Evolutionary conservation across 305 asterid genomes (phyloP).

Genomic region (Petunia hybrid): DNA sequence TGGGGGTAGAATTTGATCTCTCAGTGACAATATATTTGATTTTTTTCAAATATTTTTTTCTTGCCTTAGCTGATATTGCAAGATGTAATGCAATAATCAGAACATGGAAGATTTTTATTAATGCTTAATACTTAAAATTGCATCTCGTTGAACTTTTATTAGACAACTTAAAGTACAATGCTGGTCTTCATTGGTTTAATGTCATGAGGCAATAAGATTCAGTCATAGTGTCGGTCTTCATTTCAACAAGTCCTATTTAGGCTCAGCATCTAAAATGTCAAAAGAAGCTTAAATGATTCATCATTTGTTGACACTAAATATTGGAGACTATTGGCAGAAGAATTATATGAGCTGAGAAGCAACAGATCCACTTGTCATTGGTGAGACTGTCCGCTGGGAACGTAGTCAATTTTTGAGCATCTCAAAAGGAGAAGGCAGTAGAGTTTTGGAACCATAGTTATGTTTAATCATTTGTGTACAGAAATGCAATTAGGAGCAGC

Average conservation of each 20-base stretch:
- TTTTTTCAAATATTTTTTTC: slow-evolving; percentile 12
- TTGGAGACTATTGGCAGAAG: not conserved
- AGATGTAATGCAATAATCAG: not conserved
- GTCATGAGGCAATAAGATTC: not conserved
- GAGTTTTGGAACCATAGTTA: not conserved
- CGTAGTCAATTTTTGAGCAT: not conserved
- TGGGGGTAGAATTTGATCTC: not conserved
- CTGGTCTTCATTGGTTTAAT: not conserved
- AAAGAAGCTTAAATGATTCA: not conserved
- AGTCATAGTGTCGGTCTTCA: not conserved
- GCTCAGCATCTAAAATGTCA: not conserved
- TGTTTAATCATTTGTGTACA: slow-evolving; percentile 14
- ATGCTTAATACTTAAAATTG: not conserved
- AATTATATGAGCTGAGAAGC: slow-evolving; percentile 4
- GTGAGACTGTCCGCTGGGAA: not conserved
- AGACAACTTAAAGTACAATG: not conserved
- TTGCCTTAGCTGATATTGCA: not conserved
- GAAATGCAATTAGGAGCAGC: not conserved
- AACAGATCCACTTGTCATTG: not conserved
- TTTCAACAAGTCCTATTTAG: slow-evolving; percentile 13
- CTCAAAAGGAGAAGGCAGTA: not conserved
- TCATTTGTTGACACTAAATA: not conserved
- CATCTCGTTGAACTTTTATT: not conserved
- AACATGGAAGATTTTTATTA: not conserved
- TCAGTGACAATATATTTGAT: not conserved